phyloP scores from a whole-genome alignment of 164 flowering plant genomes.

The Echeveria elegans region DNA sequence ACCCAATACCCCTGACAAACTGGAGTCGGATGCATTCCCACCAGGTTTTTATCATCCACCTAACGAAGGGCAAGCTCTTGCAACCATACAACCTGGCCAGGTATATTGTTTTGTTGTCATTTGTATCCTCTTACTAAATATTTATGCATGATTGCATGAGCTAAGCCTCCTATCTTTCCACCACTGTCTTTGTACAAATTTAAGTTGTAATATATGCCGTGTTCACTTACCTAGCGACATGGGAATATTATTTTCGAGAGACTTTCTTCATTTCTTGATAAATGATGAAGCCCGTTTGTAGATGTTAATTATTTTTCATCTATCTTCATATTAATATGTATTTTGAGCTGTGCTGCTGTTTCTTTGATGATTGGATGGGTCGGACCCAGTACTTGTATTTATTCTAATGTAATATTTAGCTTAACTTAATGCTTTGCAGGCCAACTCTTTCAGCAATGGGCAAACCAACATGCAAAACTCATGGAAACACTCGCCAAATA shows the following conservation, averaged over 20 bases:
- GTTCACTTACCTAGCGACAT: no score
- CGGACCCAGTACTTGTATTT: no score
- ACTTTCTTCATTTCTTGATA: no score
- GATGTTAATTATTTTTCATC: no score
- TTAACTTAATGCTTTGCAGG: neutral
- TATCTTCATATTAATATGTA: no score
- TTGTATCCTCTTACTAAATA: neutral
- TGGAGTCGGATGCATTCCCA: neutral
- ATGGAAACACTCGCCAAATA: neutral
- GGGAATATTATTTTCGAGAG: no score
- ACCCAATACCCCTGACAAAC: neutral
- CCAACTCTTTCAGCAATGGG: neutral
- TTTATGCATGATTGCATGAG: neutral
- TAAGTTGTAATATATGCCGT: no score
- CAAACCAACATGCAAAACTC: constrained; percentile 2
- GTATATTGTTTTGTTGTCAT: neutral
- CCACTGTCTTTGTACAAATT: no score
- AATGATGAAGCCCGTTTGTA: no score
- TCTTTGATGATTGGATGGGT: no score
- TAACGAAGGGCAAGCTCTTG: neutral
- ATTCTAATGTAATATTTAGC: neutral
- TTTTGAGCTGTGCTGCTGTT: no score
- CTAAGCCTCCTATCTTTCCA: neutral
- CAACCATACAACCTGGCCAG: neutral
- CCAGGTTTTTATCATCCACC: neutral